These are phyloP conservation scores for Trypanosoma brucei DNA, from an alignment of 208 protist genomes.

Conservation along the genomic window DNA sequence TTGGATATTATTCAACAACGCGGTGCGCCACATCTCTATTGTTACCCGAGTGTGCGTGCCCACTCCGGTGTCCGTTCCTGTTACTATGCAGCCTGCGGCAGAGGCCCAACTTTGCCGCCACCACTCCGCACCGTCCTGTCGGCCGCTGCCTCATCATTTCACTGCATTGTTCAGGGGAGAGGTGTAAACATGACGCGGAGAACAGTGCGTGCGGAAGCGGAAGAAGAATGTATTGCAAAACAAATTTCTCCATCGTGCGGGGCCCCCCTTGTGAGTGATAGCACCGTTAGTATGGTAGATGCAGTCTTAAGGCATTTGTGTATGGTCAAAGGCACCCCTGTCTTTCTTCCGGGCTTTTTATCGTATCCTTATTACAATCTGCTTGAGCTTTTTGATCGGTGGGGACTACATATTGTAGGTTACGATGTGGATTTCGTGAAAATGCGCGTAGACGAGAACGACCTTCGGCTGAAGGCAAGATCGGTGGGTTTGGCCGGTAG, in stretches of 20 bases:
- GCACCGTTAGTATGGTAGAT: conserved; percentile 15
- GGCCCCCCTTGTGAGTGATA: conserved; percentile 16
- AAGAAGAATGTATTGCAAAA: neutral
- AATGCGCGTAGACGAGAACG: conserved; percentile 20
- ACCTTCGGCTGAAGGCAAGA: conserved; percentile 11
- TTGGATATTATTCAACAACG: neutral
- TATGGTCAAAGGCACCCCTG: conserved; percentile 1
- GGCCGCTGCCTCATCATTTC: neutral
- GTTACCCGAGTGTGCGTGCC: conserved; percentile 12
- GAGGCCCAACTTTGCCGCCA: neutral
- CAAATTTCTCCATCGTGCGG: conserved; percentile 3
- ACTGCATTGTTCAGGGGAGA: neutral
- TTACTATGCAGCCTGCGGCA: conserved; percentile 1
- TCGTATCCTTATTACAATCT: conserved; percentile 16
- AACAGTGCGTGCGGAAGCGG: neutral
- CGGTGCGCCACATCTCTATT: conserved; percentile 7
- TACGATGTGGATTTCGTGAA: conserved; percentile 28
- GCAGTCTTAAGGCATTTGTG: conserved; percentile 11
- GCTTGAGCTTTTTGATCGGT: conserved; percentile 15
- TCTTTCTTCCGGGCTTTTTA: conserved; percentile 22
- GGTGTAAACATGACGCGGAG: neutral
- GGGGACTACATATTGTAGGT: conserved; percentile 17
- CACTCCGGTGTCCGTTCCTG: conserved; percentile 9
- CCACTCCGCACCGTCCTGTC: neutral
- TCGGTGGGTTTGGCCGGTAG: neutral